Evolutionary conservation across 2,329 filamentous ascomycete species (phyloP), one percentile per base, ranked within the genome.

Genomic region (Periconia sp.): DNA sequence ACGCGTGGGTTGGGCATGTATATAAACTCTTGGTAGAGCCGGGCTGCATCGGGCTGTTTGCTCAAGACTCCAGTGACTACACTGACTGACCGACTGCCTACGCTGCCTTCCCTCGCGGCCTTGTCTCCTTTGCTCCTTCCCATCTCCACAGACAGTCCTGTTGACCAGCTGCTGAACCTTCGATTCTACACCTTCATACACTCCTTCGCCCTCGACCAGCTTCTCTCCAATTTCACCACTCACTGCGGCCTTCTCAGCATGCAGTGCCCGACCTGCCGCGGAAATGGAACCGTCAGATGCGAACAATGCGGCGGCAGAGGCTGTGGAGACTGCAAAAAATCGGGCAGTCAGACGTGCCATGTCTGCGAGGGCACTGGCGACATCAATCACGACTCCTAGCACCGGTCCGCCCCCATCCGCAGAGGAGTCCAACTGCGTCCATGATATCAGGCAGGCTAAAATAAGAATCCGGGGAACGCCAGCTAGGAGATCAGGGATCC

Each of bases 311-410:
- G 60, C 37, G 65, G 65, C 39, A 53, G 35, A 11, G 59, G 58
- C 42, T 65, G 62, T 40, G 34, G 33, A 16, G 43, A 52, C 16
- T 68, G 65, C 58, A 66, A 66, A 42, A 44, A 57, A 26, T 44
- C 53, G 4, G 65, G 61, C 36, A 54, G 41, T 17, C 42, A 54
- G 26, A 65, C 57, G 29, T 68, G 65, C 46, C 51, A 59, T 42
- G 52, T 63, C 16, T 68, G 65, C 43, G 65, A 68, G 39, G 65
- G 65, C 52, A 47, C 61, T 35, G 65, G 65, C 40, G 58, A 55
- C 26, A 68, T 68, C 35, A 55, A 66, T 36, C 57, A 59, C 28
- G 59, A 66, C 19, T 44, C 52, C 43, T 65, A 48, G 59, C 22
- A 7, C 12, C 30, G 21, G 33, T 40, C 40, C 39, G 43, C 40